A percentile compares a stretch with the other conserved stretches of the same genome.
These are phyloP conservation scores for Fusarium avenaceum DNA, from an alignment of 2,329 filamentous ascomycete species.

Conservation along the genomic window DNA sequence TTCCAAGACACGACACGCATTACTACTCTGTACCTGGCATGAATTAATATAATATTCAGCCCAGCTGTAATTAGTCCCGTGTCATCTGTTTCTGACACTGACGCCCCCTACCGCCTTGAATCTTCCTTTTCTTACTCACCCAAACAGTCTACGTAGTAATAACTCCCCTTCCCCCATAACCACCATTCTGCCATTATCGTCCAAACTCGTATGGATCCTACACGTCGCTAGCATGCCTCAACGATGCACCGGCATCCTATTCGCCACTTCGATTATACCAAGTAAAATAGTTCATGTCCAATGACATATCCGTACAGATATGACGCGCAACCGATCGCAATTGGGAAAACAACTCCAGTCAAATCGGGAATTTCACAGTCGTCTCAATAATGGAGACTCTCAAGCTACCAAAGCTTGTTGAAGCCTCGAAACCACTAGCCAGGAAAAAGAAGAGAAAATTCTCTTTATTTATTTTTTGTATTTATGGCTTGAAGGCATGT, in stretches of 20 bases:
- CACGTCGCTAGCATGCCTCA: slow-evolving; percentile 14
- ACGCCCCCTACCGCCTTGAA: slow-evolving; percentile 24
- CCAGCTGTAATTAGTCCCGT: slow-evolving; percentile 19
- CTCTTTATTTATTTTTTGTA: neutral
- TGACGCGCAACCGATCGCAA: slow-evolving; percentile 40
- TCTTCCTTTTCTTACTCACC: slow-evolving; percentile 10
- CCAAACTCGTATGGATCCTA: slow-evolving; percentile 15
- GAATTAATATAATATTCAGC: neutral
- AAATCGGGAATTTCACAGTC: slow-evolving; percentile 35
- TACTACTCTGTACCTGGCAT: slow-evolving; percentile 16
- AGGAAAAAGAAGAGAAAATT: neutral
- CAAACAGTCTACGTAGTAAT: no score
- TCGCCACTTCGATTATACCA: slow-evolving; percentile 29
- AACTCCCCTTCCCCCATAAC: slow-evolving; percentile 1
- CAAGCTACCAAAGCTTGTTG: slow-evolving; percentile 35
- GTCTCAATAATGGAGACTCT: slow-evolving; percentile 11
- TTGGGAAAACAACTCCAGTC: slow-evolving; percentile 20
- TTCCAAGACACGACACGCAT: slow-evolving; percentile 8
- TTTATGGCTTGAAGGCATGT: neutral
- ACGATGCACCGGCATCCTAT: slow-evolving; percentile 12
- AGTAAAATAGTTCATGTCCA: slow-evolving; percentile 28
- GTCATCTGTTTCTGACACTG: slow-evolving; percentile 24
- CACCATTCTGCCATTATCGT: neutral
- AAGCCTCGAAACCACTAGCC: slow-evolving; percentile 28
- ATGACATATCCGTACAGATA: slow-evolving; percentile 23